Evolutionary conservation across 2,329 filamentous ascomycete genomes (phyloP), one percentile per base, ranked within the genome.

Genomic region (Pseudogymnoascus sp.): DNA sequence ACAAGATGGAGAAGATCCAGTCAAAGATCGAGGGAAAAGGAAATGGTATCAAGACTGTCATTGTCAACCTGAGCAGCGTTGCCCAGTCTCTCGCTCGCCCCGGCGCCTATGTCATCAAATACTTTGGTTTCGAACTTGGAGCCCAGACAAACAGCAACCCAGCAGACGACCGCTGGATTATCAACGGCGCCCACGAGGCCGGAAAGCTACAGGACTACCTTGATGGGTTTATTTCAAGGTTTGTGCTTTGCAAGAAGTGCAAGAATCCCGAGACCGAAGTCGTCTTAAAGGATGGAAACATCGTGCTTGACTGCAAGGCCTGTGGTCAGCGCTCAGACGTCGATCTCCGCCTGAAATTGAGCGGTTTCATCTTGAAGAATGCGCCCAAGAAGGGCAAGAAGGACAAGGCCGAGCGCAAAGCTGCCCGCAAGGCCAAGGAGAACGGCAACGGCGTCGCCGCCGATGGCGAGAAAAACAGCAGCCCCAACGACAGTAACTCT

Each of bases 11-110:
- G 82, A 89, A 87, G 72, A 82, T 99, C 76, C 91, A 96, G 83
- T 96, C 95, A 78, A 99, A 99, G 85, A 96, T 99, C 73, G 95
- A 99, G 81, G 95, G 95, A 80, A 99, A 99, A 81, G 95, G 95
- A 71, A 99, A 99, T 81, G 95, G 95, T 75, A 99, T 99, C 86
- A 99, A 99, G 84, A 99, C 84, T 72, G 95, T 99, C 74, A 88
- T 99, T 72, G 91, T 96, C 84, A 99, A 99, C 79, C 81, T 99
- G 75, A 91, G 87, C 83, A 96, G 90, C 75, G 92, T 99, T 71
- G 93, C 93, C 72, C 83, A 90, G 74, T 96, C 93, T 67, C 86
- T 99, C 71, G 91, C 91, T 73, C 93, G 95, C 72, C 93, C 93
- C 68, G 91, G 93, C 68, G 83, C 91, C 74, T 96, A 97, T 77